Conservation (phyloP, 768 basidiomycete species). For the Cystofilobasidium capitatum region DNA sequence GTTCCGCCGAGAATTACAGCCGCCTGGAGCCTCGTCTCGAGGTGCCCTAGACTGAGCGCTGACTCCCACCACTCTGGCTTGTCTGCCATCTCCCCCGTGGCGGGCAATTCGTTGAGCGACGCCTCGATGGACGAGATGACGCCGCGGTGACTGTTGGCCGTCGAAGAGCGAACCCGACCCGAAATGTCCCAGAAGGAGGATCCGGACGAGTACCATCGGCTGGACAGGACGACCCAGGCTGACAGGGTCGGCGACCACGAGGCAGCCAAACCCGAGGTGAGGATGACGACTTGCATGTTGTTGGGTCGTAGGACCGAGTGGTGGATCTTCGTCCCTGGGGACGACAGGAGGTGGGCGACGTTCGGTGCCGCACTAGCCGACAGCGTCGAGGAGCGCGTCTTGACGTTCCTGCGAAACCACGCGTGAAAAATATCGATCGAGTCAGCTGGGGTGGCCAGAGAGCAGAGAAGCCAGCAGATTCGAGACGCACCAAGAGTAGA, state of each 20-base stretch:
- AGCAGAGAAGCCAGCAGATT: not conserved
- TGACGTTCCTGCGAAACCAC: conserved; percentile 55
- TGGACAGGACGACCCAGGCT: conserved; percentile 65
- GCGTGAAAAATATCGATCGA: conserved; percentile 20
- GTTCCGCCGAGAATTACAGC: conserved; percentile 66
- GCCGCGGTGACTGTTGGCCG: conserved; percentile 42
- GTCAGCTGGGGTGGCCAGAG: conserved; percentile 7
- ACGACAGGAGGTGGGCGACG: conserved; percentile 43
- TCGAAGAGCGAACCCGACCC: conserved; percentile 45
- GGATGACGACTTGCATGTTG: conserved; percentile 65
- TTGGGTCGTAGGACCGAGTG: conserved; percentile 64
- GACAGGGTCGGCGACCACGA: conserved; percentile 62
- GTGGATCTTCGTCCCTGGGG: conserved; percentile 44
- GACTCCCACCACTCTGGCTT: conserved; percentile 68
- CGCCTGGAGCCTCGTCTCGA: conserved; percentile 72
- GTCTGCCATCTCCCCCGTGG: conserved; percentile 18
- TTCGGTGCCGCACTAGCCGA: conserved; percentile 54
- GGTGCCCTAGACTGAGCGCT: conserved; percentile 74
- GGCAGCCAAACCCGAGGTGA: conserved; percentile 67
- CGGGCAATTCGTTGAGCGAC: conserved; percentile 30
- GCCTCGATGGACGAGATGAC: conserved; percentile 50
- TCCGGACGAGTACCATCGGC: conserved; percentile 74
- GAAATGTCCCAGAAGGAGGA: conserved; percentile 69
- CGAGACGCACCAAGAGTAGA: conserved; percentile 61
- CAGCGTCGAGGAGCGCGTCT: conserved; percentile 56